Percentiles rank a stretch among this genome's conserved stretches.
phyloP scores from a whole-genome alignment of 345 rosid species.

The Erucastrum elatum region DNA sequence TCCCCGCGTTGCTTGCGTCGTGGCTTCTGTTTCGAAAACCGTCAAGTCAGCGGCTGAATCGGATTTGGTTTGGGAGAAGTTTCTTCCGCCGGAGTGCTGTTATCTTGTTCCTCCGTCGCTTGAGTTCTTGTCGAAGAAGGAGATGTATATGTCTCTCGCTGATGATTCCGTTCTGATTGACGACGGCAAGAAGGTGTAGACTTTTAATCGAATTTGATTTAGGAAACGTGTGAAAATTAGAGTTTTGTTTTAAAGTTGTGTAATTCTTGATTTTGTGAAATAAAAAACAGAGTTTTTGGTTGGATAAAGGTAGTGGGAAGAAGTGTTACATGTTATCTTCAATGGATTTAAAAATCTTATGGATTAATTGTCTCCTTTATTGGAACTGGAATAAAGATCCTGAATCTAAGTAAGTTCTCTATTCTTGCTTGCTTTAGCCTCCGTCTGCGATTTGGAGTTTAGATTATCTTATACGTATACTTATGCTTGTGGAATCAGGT shows the following conservation, averaged over 20 bases:
- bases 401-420: constrained; percentile 41
- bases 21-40: constrained; percentile 46
- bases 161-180: constrained; percentile 53
- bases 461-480: too few relatives aligned
- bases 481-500: constrained; percentile 31
- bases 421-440: neutral
- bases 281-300: constrained; percentile 62
- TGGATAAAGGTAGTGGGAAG: constrained; percentile 60
- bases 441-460: too few relatives aligned
- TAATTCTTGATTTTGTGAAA: neutral
- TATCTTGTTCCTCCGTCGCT: constrained; percentile 30
- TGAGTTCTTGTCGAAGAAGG: constrained; percentile 46
- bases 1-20: constrained; percentile 52
- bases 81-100: constrained; percentile 51
- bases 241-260: neutral
- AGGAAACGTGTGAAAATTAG: neutral
- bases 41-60: constrained; percentile 54
- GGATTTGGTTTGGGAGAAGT: constrained; percentile 47
- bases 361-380: constrained; percentile 55
- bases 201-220: neutral
- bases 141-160: constrained; percentile 43
- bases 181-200: constrained; percentile 56
- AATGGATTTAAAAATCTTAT: constrained; percentile 47
- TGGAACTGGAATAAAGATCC: constrained; percentile 53
- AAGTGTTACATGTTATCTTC: constrained; percentile 63